Evolutionary conservation across 306 rosid species (phyloP), one percentile per base, ranked within the genome.

Genomic region (Luffa aegyptiaca): DNA sequence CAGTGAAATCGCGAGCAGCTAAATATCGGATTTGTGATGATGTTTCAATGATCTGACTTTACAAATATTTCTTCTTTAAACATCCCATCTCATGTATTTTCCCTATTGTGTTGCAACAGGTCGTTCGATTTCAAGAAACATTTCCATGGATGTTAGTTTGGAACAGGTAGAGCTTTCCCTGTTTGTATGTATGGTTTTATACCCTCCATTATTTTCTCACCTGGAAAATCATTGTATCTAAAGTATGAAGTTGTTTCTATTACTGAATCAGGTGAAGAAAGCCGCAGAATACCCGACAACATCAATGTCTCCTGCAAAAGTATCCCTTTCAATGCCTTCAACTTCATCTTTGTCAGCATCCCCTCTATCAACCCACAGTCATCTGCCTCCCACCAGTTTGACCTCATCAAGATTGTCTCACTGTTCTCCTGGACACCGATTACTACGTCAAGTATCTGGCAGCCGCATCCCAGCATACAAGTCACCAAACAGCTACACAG

Each of bases 371-470:
- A 87, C 93, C 76, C 91, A 81, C 61, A 70, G 82, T 75, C 85
- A 84, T 58, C 61, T 88, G 18, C 93, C 89, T 81, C 92, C 91
- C 21, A 76, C 89, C 52, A 79, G 86, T 80, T 87, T 88, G 55
- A 82, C 93, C 65, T 89, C 93, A 21, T 82, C 63, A 66, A 88
- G 84, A 61, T 78, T 79, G 78, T 86, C 89, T 44, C 84, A 83
- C 73, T 80, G 61, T 63, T 92, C 98, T 80, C 87, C 97, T n/a
- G 87, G 89, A 73, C 87, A 88, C 80, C 95, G 88, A 64, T 79
- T 88, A 61, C 71, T 83, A 13, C 82, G 85, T 55, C 92, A 89
- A 77, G 93, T 81, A 71, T 94, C 98, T 82, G 88, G 88, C 48
- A 69, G 87, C 78, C 90, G 69, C 62, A 79, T 90, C 74, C 86